Conservation (phyloP, 441 rosid genomes). For the Raphanus hybrid region DNA sequence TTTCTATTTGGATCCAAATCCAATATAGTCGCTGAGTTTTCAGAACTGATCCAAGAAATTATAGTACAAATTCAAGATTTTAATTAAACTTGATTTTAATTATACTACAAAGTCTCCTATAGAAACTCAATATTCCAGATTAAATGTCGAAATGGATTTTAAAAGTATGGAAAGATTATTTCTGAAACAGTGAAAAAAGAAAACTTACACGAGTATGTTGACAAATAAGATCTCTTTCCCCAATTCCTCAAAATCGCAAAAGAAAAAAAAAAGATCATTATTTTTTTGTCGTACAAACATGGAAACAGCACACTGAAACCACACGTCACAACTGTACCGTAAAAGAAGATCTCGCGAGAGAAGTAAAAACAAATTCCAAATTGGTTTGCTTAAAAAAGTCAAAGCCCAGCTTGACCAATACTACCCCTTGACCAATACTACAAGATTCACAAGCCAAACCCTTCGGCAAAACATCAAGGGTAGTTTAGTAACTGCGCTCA, state of each 20-base stretch:
- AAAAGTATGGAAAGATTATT: not conserved
- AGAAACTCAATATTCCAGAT: not conserved
- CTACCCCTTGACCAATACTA: constrained; percentile 37
- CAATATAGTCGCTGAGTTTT: too few species aligned
- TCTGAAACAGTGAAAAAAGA: not conserved
- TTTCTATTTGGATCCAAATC: too few species aligned
- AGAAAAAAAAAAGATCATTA: too few species aligned
- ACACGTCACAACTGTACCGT: constrained; percentile 18
- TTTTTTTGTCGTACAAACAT: not conserved
- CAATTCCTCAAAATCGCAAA: not conserved
- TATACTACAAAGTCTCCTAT: not conserved
- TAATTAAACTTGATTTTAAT: not conserved
- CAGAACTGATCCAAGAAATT: too few species aligned
- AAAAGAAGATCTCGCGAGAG: not conserved
- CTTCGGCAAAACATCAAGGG: not conserved
- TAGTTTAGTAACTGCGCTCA: not conserved
- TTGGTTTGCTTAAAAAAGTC: constrained; percentile 24
- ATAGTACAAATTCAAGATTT: not conserved
- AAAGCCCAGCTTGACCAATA: constrained; percentile 24
- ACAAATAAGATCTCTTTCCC: not conserved
- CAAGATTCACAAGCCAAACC: not conserved
- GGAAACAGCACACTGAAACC: not conserved
- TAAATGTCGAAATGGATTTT: not conserved
- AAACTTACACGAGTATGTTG: not conserved
- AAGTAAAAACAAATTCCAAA: not conserved